These are phyloP conservation scores for Carallia brachiata DNA, from an alignment of 345 rosid genomes.

Conservation along the genomic window DNA sequence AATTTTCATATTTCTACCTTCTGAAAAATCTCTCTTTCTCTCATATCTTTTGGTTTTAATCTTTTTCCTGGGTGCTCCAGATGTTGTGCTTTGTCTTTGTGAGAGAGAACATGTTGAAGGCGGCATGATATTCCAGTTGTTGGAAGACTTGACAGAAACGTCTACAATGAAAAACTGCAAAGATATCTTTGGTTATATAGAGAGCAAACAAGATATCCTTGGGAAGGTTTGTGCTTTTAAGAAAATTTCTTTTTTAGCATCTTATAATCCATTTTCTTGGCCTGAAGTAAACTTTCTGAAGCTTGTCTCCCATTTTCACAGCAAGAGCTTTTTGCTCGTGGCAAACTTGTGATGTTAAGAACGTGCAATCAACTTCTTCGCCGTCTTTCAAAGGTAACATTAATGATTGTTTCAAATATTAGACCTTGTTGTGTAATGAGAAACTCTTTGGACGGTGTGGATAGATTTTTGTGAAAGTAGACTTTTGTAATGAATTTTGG, in stretches of 20 bases:
- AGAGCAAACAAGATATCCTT: conserved; percentile 85
- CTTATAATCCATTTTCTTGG: background rate
- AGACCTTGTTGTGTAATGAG: background rate
- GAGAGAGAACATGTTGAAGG: conserved; percentile 98
- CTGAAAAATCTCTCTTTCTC: background rate
- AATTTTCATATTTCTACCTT: background rate
- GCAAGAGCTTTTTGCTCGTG: conserved; percentile 99
- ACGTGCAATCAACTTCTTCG: conserved; percentile 99
- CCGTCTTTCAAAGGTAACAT: conserved; percentile 81
- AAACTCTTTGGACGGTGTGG: background rate
- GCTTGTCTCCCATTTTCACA: conserved; percentile 23
- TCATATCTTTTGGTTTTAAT: background rate
- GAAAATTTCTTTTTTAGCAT: background rate
- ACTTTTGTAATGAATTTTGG: background rate
- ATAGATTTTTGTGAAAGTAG: background rate
- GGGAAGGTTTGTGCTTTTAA: conserved; percentile 62
- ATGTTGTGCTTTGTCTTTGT: conserved; percentile 86
- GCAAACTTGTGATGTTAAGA: conserved; percentile 98
- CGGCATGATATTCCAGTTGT: conserved; percentile 95
- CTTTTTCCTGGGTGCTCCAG: conserved; percentile 34
- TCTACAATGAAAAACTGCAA: conserved; percentile 95
- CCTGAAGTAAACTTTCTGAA: conserved; percentile 2
- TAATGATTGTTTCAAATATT: background rate
- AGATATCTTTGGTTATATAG: conserved; percentile 90
- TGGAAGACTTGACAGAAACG: conserved; percentile 98